A percentile compares a stretch with the other conserved stretches of the same genome.
Conservation (phyloP, 2,329 filamentous ascomycete species). For the Emydomyces testavorans region DNA sequence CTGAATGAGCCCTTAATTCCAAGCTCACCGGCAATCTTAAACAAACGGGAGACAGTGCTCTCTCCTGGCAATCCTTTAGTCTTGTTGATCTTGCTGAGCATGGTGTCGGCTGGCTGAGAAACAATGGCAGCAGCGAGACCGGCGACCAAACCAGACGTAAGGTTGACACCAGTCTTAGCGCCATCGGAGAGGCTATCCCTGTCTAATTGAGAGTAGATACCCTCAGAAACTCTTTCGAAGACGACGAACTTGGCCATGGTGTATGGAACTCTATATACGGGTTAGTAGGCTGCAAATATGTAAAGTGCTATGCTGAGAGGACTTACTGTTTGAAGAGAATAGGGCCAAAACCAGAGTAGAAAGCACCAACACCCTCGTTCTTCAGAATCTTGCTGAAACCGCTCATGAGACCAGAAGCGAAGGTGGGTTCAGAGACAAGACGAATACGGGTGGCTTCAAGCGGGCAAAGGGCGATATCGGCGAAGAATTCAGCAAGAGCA, state of each 20-base stretch:
- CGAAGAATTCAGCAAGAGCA: slow-evolving; percentile 53
- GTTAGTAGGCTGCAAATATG: slow-evolving; percentile 16
- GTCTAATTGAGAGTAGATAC: slow-evolving; percentile 56
- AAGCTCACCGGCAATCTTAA: slow-evolving; percentile 83
- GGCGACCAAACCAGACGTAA: slow-evolving; percentile 73
- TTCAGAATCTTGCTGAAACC: slow-evolving; percentile 75
- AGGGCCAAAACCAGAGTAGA: slow-evolving; percentile 85
- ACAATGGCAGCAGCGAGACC: slow-evolving; percentile 78
- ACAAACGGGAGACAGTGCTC: slow-evolving; percentile 64
- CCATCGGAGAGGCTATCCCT: slow-evolving; percentile 57
- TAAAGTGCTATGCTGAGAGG: neutral
- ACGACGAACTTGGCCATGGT: slow-evolving; percentile 94
- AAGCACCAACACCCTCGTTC: slow-evolving; percentile 70
- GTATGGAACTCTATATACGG: slow-evolving; percentile 59
- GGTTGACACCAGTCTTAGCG: slow-evolving; percentile 68
- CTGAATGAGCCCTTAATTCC: slow-evolving; percentile 65
- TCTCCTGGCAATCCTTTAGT: slow-evolving; percentile 77
- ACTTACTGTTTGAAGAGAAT: slow-evolving; percentile 73
- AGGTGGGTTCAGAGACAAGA: slow-evolving; percentile 78
- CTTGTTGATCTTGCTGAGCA: slow-evolving; percentile 96
- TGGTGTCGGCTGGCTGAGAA: slow-evolving; percentile 84
- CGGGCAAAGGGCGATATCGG: slow-evolving; percentile 63
- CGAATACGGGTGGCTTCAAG: slow-evolving; percentile 89
- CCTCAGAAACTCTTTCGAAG: slow-evolving; percentile 76
- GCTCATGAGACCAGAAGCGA: slow-evolving; percentile 65